Evolutionary conservation across 148 eudicot species (phyloP), one percentile per base, ranked within the genome.

Genomic region (Rhododendron vialii): DNA sequence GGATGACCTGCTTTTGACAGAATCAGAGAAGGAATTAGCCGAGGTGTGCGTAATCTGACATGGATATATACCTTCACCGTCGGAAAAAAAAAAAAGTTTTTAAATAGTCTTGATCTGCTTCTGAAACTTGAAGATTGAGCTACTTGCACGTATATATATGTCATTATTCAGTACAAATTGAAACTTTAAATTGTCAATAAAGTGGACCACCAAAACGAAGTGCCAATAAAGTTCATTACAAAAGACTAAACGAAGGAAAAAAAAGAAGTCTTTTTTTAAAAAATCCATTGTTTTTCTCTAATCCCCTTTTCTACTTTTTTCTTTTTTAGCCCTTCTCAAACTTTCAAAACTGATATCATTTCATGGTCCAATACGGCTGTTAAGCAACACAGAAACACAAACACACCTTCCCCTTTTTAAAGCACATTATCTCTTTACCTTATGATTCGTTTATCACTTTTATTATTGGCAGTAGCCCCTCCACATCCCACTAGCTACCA

Each of bases 161-260:
- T 47, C 2, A 45, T 47, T 80, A 28, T 48, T 5, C 17, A 51
- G 61, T 5, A 80, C 7, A 24, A 22, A 59, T 59, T 59, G 43
- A 41, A 59, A 45, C 83, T 81, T 81, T 81, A 24, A 36, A 83
- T 87, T 88, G 91, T 91, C 92, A 91, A 91, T 85, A 90, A 91
- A 91, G 93, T 80, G 87, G 30, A 26, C 28, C 41, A 73, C 30
- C 33, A 78, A 80, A 79, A 55, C 83, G 78, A 87, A 65, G 80
- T 81, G 89, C 85, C 90, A 89, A 88, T 85, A 91, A 87, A 89
- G 22, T 55, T 55, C 22, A 90, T 76, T 82, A 87, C 84, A 87
- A 87, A 88, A 67, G 73, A 85, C 82, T 82, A 87, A 87, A 87
- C 78, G 77, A 85, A 85, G 26, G 35, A 63, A 88, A 86, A 86